phyloP scores from a whole-genome alignment of 2,329 filamentous ascomycete species.

The Colletotrichum sp. region DNA sequence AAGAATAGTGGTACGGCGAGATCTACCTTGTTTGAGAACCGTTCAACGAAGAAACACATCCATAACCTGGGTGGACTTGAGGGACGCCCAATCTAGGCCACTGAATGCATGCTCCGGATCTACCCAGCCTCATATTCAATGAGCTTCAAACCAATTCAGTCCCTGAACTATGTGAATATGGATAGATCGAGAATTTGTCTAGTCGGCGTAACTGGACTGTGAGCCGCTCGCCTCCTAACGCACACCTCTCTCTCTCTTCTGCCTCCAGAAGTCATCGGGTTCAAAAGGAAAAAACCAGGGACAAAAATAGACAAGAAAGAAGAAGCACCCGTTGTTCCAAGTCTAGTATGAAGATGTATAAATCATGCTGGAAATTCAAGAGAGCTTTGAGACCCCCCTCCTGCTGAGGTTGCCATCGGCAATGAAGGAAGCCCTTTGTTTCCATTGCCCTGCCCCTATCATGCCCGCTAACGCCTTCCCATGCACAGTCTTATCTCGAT shows the following conservation, averaged over 20 bases:
- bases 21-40: background rate
- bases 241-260: background rate
- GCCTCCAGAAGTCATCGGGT: background rate
- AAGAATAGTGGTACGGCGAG: background rate
- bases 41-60: background rate
- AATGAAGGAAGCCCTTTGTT: background rate
- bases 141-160: background rate
- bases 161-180: background rate
- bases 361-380: background rate
- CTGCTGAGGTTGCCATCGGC: background rate
- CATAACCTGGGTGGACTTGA: background rate
- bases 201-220: background rate
- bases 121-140: background rate
- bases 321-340: background rate
- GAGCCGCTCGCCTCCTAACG: background rate
- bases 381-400: background rate
- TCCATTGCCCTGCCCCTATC: background rate
- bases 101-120: background rate
- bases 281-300: background rate
- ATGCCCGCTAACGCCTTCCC: constrained; percentile 16
- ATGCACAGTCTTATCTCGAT: background rate
- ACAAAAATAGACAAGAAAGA: background rate
- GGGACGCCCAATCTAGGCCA: background rate
- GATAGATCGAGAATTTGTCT: background rate
- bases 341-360: background rate